Evolutionary conservation across 2,329 filamentous ascomycete species (phyloP), one percentile per base, ranked within the genome.

Genomic region (Clonostachys sp.): DNA sequence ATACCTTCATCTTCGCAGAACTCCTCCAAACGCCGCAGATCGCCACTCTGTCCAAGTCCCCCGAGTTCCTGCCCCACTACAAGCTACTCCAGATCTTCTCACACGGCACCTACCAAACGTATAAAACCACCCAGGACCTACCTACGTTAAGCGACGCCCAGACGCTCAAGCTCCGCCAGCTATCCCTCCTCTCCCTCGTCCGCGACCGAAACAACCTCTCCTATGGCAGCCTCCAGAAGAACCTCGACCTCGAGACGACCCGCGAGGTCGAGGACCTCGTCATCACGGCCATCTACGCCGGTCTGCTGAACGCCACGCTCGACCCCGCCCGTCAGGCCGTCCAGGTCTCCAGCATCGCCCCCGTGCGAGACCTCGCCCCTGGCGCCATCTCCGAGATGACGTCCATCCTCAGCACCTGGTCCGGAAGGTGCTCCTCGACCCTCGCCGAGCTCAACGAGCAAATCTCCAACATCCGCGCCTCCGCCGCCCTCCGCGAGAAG

Each of bases 1-100:
- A 91, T 67, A 95, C 91, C 54, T 99, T 86, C 67, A 80, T 97
- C 69, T 99, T 99, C 72, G 83, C 88, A 55, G 92, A 97, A 71
- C 84, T 99, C n/a, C 83, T 99, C 36, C 79, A 87, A 57, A 83
- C 84, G 2, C 83, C 88, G 0, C 83, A 89, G 57, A 84, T 97
- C 55, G 87, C 94, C 66, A 77, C 81, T 12, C 83, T 97, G 41
- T 74, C 74, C 38, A 64, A 65, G 9, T 62, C 76, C 35, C 62
- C 76, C 35, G 86, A 95, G 44, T 81, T 86, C 58, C 70, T 75
- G 3, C 56, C 71, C 5, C 70, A 89, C 66, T 75, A 94, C 45
- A 80, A 74, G 2, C 78, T 95, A 13, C 84, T 99, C 41, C 80
- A 91, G 66, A 85, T 95, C 59, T 99, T 99, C 69, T 89, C 91